A percentile compares a stretch with the other conserved stretches of the same genome.
Evolutionary conservation across 2,329 filamentous ascomycete genomes (phyloP).

Genomic region (Cordyceps pruinosa): DNA sequence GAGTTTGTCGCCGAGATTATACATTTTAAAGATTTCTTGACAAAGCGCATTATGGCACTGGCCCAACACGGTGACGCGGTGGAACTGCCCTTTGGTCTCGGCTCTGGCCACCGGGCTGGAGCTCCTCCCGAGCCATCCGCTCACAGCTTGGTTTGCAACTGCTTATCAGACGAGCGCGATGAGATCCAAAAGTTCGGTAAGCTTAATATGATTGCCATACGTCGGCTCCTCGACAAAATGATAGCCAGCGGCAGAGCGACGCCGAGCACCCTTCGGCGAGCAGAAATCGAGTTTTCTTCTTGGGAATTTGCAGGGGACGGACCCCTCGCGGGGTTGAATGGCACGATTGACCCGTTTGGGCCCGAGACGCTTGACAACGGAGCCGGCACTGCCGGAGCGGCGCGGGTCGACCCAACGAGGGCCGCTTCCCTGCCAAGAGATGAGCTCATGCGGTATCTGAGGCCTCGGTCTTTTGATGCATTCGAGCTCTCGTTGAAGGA

Average conservation of each 20-base stretch:
- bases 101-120: too few relatives aligned
- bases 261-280: background rate
- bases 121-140: background rate
- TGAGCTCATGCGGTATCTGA: background rate
- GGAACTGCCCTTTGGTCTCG: background rate
- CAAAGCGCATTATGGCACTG: background rate
- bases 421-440: background rate
- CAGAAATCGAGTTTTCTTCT: background rate
- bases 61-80: too few relatives aligned
- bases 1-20: background rate
- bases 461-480: background rate
- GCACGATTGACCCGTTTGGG: too few relatives aligned
- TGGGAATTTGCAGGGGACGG: too few relatives aligned
- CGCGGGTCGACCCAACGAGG: background rate
- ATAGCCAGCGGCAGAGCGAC: background rate
- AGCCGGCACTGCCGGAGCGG: background rate
- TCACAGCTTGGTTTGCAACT: background rate
- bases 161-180: background rate
- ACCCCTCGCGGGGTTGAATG: too few relatives aligned
- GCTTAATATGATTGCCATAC: background rate
- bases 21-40: background rate
- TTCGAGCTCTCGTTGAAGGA: background rate
- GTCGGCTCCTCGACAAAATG: background rate
- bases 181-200: background rate
- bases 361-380: too few relatives aligned